A percentile compares a stretch with the other conserved stretches of the same genome.
Evolutionary conservation across 805 yeast species (phyloP).

Genomic region (Yamadazyma insecticola): DNA sequence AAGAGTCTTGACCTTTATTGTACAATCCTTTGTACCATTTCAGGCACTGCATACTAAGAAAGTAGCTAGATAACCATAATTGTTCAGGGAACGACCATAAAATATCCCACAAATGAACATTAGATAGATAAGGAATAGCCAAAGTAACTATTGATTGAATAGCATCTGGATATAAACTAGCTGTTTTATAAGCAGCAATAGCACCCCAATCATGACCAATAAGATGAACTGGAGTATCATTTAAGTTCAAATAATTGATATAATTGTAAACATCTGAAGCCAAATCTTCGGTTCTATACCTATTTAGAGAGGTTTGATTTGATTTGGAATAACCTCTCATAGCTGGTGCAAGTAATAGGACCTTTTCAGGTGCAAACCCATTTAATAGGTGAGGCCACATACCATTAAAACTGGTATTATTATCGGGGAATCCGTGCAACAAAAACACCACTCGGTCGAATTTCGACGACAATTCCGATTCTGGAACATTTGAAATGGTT

Average conservation of each 20-base stretch:
- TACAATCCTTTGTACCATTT: conserved; percentile 18
- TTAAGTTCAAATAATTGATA: conserved; percentile 17
- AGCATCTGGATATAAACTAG: conserved; percentile 28
- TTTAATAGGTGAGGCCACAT: too few relatives aligned
- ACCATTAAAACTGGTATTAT: conserved; percentile 22
- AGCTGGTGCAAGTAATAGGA: conserved; percentile 27
- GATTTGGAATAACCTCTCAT: conserved; percentile 36
- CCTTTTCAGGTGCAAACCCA: conserved; percentile 17
- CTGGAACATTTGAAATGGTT: too few relatives aligned
- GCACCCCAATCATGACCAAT: conserved; percentile 47
- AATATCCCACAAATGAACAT: conserved; percentile 22
- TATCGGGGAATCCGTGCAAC: conserved; percentile 39
- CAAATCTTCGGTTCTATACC: conserved; percentile 23
- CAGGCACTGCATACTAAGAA: conserved; percentile 32
- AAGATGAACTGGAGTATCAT: conserved; percentile 27
- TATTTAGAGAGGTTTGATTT: conserved; percentile 18
- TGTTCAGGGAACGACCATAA: conserved; percentile 30
- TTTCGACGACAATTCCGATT: too few relatives aligned
- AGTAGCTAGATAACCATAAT: conserved; percentile 29
- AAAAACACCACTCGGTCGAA: conserved; percentile 19
- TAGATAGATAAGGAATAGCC: conserved; percentile 35
- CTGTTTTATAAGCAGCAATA: conserved; percentile 28
- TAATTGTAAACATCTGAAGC: conserved; percentile 33
- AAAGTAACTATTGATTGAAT: conserved; percentile 29
- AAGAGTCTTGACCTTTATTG: conserved; percentile 13